Evolutionary conservation across 768 basidiomycete genomes (phyloP).

Genomic region (Leccinum subgranulosum): DNA sequence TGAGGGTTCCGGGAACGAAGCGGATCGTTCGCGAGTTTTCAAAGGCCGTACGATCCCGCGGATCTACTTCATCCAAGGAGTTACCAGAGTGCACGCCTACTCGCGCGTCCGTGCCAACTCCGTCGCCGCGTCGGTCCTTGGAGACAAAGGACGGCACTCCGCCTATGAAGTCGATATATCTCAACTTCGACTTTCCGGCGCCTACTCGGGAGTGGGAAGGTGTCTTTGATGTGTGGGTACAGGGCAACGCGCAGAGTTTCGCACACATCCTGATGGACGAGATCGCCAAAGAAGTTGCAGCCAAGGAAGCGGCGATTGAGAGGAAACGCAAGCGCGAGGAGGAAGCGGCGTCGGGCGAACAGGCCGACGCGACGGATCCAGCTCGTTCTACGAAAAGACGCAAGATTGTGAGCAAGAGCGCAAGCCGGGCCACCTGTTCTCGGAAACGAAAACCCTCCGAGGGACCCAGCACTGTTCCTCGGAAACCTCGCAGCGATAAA

Average conservation of each 20-base stretch:
- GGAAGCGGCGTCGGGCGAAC: conserved; percentile 30
- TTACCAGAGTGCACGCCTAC: conserved; percentile 23
- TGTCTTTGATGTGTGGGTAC: conserved; percentile 86
- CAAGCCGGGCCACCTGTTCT: conserved; percentile 16
- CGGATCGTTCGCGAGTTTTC: conserved; percentile 86
- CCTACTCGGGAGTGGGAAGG: conserved; percentile 86
- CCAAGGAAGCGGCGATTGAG: conserved; percentile 54
- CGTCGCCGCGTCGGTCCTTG: conserved; percentile 42
- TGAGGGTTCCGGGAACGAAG: conserved; percentile 89
- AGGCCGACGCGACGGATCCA: conserved; percentile 8
- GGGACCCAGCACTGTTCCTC: conserved; percentile 22
- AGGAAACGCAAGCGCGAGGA: conserved; percentile 57
- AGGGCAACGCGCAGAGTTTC: conserved; percentile 84
- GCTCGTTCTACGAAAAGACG: conserved; percentile 23
- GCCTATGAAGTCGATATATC: conserved; percentile 66
- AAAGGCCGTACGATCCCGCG: conserved; percentile 65
- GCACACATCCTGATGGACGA: conserved; percentile 58
- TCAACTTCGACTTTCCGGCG: conserved; percentile 85
- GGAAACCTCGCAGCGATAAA: conserved; percentile 29
- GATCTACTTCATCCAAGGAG: conserved; percentile 34
- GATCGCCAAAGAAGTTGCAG: conserved; percentile 50
- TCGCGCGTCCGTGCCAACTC: conserved; percentile 41
- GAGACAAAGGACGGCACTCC: conserved; percentile 45
- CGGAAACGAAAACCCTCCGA: conserved; percentile 26
- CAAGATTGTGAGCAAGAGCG: conserved; percentile 17